Conservation (phyloP, 140 eudicot species). For the Erigeron philadelphicus region DNA sequence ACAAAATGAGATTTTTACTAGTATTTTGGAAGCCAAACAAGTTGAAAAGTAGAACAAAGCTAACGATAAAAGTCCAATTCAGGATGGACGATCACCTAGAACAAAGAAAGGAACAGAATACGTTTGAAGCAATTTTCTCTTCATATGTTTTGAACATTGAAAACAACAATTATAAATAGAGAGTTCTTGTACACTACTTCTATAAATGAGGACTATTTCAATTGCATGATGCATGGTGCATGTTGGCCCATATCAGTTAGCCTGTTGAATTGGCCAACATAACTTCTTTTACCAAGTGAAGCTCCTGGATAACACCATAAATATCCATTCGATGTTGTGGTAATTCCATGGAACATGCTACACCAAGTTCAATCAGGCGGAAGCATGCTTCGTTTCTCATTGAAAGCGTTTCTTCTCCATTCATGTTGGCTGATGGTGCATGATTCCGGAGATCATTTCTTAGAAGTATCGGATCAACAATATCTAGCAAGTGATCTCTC, state of each 20-base stretch:
- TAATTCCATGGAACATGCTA: conserved; percentile 16
- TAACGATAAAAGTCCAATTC: too few relatives aligned
- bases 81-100: too few relatives aligned
- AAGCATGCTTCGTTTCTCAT: conserved; percentile 3
- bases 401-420: not conserved
- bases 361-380: conserved; percentile 18
- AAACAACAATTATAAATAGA: too few relatives aligned
- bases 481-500: conserved; percentile 1
- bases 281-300: conserved; percentile 5
- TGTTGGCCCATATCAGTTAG: not conserved
- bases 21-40: too few relatives aligned
- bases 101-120: too few relatives aligned
- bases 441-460: not conserved
- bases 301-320: conserved; percentile 12
- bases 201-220: too few relatives aligned
- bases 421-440: not conserved
- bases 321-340: conserved; percentile 24
- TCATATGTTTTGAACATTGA: too few relatives aligned
- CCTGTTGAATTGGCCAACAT: conserved; percentile 1
- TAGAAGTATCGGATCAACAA: conserved; percentile 24
- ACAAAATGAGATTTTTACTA: too few relatives aligned
- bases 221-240: too few relatives aligned
- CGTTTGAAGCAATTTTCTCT: too few relatives aligned
- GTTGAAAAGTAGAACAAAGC: too few relatives aligned
- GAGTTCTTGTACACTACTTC: too few relatives aligned